Base-by-base conservation (phyloP, 2,329 filamentous ascomycete genomes). In the Clarireedia monteithiana region DNA sequence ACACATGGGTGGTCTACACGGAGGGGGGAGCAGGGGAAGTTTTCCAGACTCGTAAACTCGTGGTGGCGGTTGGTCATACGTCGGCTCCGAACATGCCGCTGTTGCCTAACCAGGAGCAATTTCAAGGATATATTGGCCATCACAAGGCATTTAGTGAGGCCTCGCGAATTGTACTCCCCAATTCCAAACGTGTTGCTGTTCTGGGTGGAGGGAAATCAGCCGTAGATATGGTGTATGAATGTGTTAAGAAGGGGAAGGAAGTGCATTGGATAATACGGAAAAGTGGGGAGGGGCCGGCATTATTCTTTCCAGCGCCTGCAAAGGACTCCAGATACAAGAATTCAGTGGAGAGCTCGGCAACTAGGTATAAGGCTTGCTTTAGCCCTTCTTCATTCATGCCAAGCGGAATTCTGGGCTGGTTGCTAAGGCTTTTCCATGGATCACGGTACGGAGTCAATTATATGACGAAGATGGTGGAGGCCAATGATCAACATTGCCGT, bases 51-150 rank as follows among this genome's bases (percentile, higher is more conserved):
- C 45, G 60, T 40, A 71, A 71, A 54, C 64, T 71, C 3, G 58
- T 72, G 7, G 59, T 68, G 6, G 68, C 68, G 2, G 67, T 64
- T 4, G 70, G 69, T 1, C 61, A 67, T 24, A 68, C 68, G 6
- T 68, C 68, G 1, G 64, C 62, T 30, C 65, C 66, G 4, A 58
- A 58, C 48, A 51, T 66, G 15, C 65, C 66, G 3, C 60, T 23
- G 57, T 62, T 60, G 10, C 20, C 20, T n/a, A n/a, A 40, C 3
- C 40, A 40, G 55, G 10, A 39, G 24, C 45, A 17, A 20, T 57
- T 53, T 44, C 23, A 10, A 4, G 36, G 55, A 38, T 7, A 36
- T 20, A 36, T 59, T 5, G 6, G 20, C 7, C 58, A 59, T 20
- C 49, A 50, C 6, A 57, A 58, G 40, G 20, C 26, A 12, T 59